Conservation (phyloP, 139 green algal genomes). For the Ulvella scutata region DNA sequence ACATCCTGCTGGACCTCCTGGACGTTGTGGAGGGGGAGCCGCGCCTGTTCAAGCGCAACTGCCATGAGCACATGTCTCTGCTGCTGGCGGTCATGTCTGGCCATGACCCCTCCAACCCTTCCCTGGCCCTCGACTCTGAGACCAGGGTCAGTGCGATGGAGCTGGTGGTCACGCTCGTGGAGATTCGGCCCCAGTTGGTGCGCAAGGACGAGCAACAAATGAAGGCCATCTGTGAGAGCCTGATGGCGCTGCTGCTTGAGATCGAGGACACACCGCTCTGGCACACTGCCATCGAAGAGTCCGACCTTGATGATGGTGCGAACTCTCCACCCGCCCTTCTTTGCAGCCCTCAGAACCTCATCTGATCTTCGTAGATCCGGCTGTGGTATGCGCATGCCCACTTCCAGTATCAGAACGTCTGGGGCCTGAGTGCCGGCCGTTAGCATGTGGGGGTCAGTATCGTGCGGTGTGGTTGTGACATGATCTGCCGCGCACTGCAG, state of each 20-base stretch:
- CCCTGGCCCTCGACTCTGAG: slow-evolving; percentile 24
- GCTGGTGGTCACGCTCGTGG: slow-evolving; percentile 87
- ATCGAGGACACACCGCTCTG: slow-evolving; percentile 52
- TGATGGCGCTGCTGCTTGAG: slow-evolving; percentile 83
- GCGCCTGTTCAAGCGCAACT: not conserved
- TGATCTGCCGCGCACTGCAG: too few species aligned
- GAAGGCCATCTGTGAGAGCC: slow-evolving; percentile 61
- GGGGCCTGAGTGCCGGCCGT: too few species aligned
- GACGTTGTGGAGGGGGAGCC: not conserved
- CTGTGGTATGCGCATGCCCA: too few species aligned
- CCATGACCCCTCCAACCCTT: not conserved
- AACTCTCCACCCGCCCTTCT: not conserved
- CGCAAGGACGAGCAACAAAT: slow-evolving; percentile 17
- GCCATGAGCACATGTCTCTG: not conserved
- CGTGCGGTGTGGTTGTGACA: too few species aligned
- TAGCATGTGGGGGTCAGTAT: too few species aligned
- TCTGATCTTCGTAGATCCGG: too few species aligned
- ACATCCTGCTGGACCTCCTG: not conserved
- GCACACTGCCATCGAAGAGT: not conserved
- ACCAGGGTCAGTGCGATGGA: slow-evolving; percentile 72
- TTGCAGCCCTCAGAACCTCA: too few species aligned
- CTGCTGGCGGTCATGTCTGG: not conserved
- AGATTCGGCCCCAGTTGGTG: slow-evolving; percentile 72
- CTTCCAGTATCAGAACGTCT: too few species aligned
- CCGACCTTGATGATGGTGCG: not conserved